These are phyloP conservation scores for Ogataea minuta DNA, from an alignment of 805 yeast species.

Conservation along the genomic window DNA sequence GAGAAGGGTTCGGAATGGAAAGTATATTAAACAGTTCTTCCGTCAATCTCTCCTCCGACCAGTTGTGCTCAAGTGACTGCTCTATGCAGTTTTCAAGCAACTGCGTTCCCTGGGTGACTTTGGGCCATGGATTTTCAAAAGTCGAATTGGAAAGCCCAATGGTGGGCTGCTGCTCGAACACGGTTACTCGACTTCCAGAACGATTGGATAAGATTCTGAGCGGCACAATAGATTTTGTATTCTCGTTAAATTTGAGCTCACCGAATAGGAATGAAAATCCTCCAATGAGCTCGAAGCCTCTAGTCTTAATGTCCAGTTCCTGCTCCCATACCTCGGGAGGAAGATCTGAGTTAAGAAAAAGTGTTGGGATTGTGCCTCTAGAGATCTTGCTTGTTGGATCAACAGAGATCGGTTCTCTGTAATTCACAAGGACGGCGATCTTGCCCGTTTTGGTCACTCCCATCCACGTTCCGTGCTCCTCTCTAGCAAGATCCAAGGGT, in stretches of 20 bases:
- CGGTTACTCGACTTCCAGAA: slow-evolving; percentile 30
- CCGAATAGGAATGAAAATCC: slow-evolving; percentile 67
- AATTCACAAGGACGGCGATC: slow-evolving; percentile 74
- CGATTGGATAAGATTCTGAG: slow-evolving; percentile 51
- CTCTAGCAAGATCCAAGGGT: slow-evolving; percentile 72
- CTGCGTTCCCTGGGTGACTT: slow-evolving; percentile 63
- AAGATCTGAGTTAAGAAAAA: slow-evolving; percentile 34
- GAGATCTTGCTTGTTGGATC: slow-evolving; percentile 32
- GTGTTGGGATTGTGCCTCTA: slow-evolving; percentile 46
- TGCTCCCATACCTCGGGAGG: slow-evolving; percentile 46
- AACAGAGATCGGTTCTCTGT: slow-evolving; percentile 45
- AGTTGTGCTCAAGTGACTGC: slow-evolving; percentile 18
- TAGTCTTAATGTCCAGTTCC: slow-evolving; percentile 27
- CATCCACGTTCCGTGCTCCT: slow-evolving; percentile 89
- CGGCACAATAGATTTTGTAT: slow-evolving; percentile 31
- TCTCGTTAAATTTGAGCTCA: slow-evolving; percentile 31
- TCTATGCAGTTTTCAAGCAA: slow-evolving; percentile 45
- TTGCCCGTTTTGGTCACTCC: slow-evolving; percentile 58
- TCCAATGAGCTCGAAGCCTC: slow-evolving; percentile 43
- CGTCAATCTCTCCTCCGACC: slow-evolving; percentile 41
- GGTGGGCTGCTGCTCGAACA: slow-evolving; percentile 27
- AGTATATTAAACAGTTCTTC: slow-evolving; percentile 54
- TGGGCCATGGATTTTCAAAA: slow-evolving; percentile 72
- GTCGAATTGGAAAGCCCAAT: slow-evolving; percentile 69
- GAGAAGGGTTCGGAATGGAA: slow-evolving; percentile 38